Evolutionary conservation across 179 eudicot species (phyloP).

Genomic region (Beta corolliflora): DNA sequence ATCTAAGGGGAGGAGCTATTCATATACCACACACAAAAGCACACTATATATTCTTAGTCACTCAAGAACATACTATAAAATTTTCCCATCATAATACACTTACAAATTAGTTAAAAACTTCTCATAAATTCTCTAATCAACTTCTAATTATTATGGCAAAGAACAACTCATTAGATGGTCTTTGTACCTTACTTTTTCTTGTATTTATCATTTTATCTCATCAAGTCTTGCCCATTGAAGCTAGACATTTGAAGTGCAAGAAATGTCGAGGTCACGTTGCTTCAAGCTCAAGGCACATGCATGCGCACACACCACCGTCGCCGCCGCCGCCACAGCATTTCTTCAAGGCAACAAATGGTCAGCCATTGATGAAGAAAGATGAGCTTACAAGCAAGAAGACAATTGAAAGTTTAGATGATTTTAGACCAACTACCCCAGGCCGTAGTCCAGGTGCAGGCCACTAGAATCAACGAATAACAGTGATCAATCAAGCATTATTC

Average conservation of each 20-base stretch:
- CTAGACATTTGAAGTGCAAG: constrained; percentile 39
- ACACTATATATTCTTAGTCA: neutral
- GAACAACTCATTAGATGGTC: neutral
- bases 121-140: neutral
- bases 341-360: neutral
- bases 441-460: constrained; percentile 55
- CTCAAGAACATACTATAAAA: neutral
- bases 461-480: constrained; percentile 25
- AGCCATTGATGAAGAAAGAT: neutral
- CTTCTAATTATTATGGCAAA: constrained; percentile 17
- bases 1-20: neutral
- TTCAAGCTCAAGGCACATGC: constrained; percentile 5
- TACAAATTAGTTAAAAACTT: neutral
- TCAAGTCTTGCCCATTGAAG: constrained; percentile 28
- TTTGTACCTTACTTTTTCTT: constrained; percentile 21
- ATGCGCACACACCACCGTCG: neutral
- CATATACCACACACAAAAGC: neutral
- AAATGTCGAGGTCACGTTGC: constrained; percentile 7
- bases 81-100: neutral
- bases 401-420: constrained; percentile 25
- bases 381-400: neutral
- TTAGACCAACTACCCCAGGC: constrained; percentile 43
- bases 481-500: neutral
- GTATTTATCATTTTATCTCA: constrained; percentile 22
- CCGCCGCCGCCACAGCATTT: too few relatives aligned